phyloP scores from a whole-genome alignment of 1,139 yeast genomes.

The Nakaseomyces kungkrabaensis region DNA sequence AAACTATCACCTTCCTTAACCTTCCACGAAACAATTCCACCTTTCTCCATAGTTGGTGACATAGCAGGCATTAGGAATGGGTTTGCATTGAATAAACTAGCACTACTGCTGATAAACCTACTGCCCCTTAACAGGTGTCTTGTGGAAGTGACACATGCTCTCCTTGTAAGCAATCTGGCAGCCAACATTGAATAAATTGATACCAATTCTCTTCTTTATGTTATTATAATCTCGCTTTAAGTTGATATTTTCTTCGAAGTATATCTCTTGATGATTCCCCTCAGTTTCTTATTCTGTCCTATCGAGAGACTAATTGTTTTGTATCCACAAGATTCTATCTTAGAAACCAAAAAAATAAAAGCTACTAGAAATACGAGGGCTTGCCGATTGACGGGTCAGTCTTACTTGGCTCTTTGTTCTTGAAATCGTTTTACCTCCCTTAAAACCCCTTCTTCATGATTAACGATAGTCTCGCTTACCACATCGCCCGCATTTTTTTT shows the following conservation, averaged over 20 bases:
- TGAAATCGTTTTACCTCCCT: neutral
- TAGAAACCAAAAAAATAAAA: too few species aligned
- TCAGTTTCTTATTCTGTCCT: too few species aligned
- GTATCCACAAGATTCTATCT: too few species aligned
- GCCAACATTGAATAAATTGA: neutral
- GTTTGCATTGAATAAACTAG: slow-evolving; percentile 34
- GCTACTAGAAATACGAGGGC: too few species aligned
- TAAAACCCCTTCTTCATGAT: neutral
- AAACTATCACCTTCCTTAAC: slow-evolving; percentile 71
- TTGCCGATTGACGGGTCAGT: neutral
- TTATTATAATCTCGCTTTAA: too few species aligned
- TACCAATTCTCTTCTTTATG: too few species aligned
- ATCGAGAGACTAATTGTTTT: too few species aligned
- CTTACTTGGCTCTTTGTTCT: too few species aligned
- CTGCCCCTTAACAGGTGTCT: neutral
- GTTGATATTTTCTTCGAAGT: too few species aligned
- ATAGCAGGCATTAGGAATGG: slow-evolving; percentile 91
- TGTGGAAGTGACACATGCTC: neutral
- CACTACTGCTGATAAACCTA: neutral
- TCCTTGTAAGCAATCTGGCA: neutral
- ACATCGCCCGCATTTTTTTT: neutral
- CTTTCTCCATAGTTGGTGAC: slow-evolving; percentile 98
- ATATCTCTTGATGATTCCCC: too few species aligned
- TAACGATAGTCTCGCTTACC: neutral
- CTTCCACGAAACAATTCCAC: slow-evolving; percentile 95